These are phyloP conservation scores for Triadica sebifera DNA, from an alignment of 345 rosid species.

Conservation along the genomic window DNA sequence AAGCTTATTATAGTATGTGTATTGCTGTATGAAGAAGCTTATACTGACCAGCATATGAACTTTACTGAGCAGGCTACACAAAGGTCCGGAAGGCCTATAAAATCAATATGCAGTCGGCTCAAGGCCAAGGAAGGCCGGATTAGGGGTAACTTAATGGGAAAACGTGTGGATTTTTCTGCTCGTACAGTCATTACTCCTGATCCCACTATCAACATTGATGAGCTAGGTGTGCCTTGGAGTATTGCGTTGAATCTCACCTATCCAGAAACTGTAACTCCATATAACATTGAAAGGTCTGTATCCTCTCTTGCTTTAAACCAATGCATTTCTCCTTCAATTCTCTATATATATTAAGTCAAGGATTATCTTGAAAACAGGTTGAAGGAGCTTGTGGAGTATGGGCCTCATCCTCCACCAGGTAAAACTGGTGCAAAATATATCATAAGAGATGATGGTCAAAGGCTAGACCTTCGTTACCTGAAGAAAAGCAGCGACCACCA, in stretches of 20 bases:
- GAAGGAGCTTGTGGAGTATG: constrained; percentile 92
- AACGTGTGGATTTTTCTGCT: constrained; percentile 97
- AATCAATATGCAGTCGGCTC: constrained; percentile 93
- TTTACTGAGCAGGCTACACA: constrained; percentile 81
- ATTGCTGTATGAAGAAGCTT: not conserved
- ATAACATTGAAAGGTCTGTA: constrained; percentile 85
- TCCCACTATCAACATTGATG: constrained; percentile 89
- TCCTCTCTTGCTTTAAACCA: not conserved
- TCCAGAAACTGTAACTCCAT: constrained; percentile 95
- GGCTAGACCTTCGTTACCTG: constrained; percentile 95
- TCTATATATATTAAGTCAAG: constrained; percentile 1
- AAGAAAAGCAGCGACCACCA: constrained; percentile 99
- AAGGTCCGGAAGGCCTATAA: constrained; percentile 93
- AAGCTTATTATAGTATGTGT: not conserved
- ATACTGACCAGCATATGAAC: constrained; percentile 16
- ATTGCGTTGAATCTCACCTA: constrained; percentile 91
- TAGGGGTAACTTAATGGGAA: constrained; percentile 97
- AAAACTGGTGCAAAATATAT: constrained; percentile 97
- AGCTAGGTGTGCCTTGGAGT: constrained; percentile 98
- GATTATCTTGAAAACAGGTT: constrained; percentile 43
- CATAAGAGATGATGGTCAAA: constrained; percentile 96
- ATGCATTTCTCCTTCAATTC: not conserved
- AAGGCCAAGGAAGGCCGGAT: constrained; percentile 98
- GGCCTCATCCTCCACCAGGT: constrained; percentile 98
- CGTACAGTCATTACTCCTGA: constrained; percentile 99